These are phyloP conservation scores for Lactarius quietus DNA, from an alignment of 768 basidiomycete genomes.

Conservation along the genomic window DNA sequence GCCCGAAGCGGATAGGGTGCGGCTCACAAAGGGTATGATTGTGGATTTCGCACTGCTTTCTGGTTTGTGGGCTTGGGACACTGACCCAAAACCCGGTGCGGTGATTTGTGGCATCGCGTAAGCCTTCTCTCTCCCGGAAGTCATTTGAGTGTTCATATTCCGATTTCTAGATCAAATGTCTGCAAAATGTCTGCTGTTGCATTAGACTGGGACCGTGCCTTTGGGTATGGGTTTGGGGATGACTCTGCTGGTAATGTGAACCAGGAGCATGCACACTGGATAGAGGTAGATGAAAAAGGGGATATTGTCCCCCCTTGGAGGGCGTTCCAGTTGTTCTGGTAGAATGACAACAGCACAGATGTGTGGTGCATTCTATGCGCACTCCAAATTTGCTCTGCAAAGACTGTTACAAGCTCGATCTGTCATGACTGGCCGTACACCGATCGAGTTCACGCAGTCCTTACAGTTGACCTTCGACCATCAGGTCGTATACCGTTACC, in stretches of 20 bases:
- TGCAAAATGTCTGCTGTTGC: constrained; percentile 58
- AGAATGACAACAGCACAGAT: neutral
- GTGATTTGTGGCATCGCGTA: constrained; percentile 59
- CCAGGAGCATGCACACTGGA: constrained; percentile 48
- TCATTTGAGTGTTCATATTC: neutral
- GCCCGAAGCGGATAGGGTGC: constrained; percentile 39
- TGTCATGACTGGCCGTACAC: neutral
- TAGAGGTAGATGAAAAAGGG: constrained; percentile 63
- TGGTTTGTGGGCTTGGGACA: constrained; percentile 53
- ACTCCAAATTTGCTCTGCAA: neutral
- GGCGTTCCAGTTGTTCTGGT: constrained; percentile 50
- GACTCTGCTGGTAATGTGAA: constrained; percentile 44
- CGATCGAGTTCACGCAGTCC: neutral
- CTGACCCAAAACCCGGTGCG: constrained; percentile 47
- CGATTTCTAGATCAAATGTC: constrained; percentile 48
- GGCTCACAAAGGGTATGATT: constrained; percentile 59
- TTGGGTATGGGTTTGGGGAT: constrained; percentile 44
- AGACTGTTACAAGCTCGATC: too few relatives aligned
- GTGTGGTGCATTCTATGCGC: neutral
- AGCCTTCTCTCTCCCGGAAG: constrained; percentile 23
- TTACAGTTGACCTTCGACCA: constrained; percentile 22
- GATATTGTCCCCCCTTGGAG: constrained; percentile 54
- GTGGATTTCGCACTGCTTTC: constrained; percentile 65
- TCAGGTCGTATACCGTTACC: constrained; percentile 67
- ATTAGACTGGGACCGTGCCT: constrained; percentile 61